Evolutionary conservation across 441 rosid genomes (phyloP), one percentile per base, ranked within the genome.

Genomic region (Aquilaria agallochum): DNA sequence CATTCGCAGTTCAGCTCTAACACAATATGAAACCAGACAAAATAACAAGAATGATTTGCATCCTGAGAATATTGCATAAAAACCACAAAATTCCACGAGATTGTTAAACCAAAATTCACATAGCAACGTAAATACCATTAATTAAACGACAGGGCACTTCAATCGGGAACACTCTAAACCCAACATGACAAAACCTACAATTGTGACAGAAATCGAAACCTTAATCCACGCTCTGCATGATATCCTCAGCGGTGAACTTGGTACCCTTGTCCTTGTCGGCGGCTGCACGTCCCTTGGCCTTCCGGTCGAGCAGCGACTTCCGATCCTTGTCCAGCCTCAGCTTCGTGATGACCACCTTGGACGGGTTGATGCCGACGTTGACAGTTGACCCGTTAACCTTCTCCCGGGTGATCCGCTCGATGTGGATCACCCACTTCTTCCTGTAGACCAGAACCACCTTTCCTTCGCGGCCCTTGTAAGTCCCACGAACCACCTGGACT

Each of bases 361-460:
- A 89, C 2, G 95, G 93, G 68, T 84, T 77, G 47, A 90, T 64
- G 0, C 97, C 97, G 5, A 88, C 95, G 49, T 88, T 86, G 31
- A 90, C 93, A 11, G 97, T 90, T 5, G 93, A 80, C 2, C 93
- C 90, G 56, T 90, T 86, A 30, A 88, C 95, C 72, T 86, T 88
- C 92, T 88, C 93, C 31, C 95, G 62, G 0, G 93, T 88, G 64
- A 90, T 90, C 48, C 92, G 81, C 80, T 88, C 95, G 65, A 90
- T 76, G 83, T 90, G 97, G 70, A 90, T 88, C 27, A 88, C 97
- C 97, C 97, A 90, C 63, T 90, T 90, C 31, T 81, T 76, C 49
- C 93, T 84, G 75, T 90, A 88, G 2, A 90, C 92, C 77, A 84
- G 93, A 1, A 90, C 93, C 0, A 90, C 89, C 67, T 88, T 87